Evolutionary conservation across 1,284 basidiomycete genomes (phyloP), one percentile per base, ranked within the genome.

Genomic region (Moesziomyces antarcticus): DNA sequence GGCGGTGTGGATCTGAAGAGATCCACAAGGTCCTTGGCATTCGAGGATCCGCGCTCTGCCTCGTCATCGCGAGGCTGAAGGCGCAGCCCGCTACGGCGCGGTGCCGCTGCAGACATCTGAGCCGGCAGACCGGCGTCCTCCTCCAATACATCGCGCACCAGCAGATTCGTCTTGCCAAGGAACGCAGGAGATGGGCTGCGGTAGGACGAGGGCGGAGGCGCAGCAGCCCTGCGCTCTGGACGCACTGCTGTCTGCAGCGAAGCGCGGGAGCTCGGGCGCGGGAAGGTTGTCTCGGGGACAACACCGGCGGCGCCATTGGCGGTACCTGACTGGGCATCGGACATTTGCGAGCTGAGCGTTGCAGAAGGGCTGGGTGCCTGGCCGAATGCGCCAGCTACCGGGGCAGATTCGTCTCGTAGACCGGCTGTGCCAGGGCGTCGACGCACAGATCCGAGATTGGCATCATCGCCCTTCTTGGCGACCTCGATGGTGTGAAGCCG

Each of bases 401-500:
- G 52, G 18, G 42, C 46, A 8, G 50, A 3, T 18, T 73, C 71
- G 5, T 65, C 58, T 7, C 58, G 65, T 14, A 57, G n/a, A 22
- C 52, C 42, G 6, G 57, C 50, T 11, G 75, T 68, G 25, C 77
- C 78, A 3, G 78, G 69, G 37, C 77, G 60, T 35, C 58, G 45
- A 20, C 78, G 61, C 18, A 65, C 44, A 1, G 55, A 48, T 24
- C 27, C 41, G 11, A 61, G 47, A 41, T 68, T 61, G 46, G 33
- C 42, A 24, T 51, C 54, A 7, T 55, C 56, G 6, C 67, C 72
- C 30, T 79, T 67, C 16, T 69, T 66, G 43, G 62, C 61, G 5
- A 78, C 77, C 52, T 80, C 78, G 43, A 80, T 80, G 21, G 78
- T 77, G 18, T 77, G 76, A 10, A 81, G 73, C 3, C 78, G 68